Conservation (phyloP, 768 basidiomycete species). For the Chlorophyllum brunneum region DNA sequence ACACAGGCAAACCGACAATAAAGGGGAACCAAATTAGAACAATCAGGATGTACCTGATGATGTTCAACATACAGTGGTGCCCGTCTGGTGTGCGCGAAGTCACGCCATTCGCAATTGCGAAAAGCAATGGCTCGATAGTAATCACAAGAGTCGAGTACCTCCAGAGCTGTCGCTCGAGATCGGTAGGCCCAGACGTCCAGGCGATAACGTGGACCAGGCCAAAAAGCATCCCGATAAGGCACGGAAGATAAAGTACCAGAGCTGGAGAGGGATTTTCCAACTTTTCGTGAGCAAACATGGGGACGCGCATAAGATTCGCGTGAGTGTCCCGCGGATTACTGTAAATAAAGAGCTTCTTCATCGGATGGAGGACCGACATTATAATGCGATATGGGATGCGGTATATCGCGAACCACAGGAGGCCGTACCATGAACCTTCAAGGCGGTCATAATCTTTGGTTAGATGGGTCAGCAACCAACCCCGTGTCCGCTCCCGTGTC, state of each 20-base stretch:
- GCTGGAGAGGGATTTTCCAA: not conserved
- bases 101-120: not conserved
- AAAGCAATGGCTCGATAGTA: slow-evolving; percentile 1
- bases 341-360: slow-evolving; percentile 1
- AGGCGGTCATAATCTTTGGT: not conserved
- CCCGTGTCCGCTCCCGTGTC: not conserved
- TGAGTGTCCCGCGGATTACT: not conserved
- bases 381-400: slow-evolving; percentile 1
- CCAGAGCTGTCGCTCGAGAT: not conserved
- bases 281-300: not conserved
- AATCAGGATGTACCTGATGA: not conserved
- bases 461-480: not conserved
- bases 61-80: not conserved
- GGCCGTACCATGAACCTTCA: not conserved
- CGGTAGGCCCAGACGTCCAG: not conserved
- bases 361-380: not conserved
- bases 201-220: not conserved
- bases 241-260: not conserved
- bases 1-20: not conserved
- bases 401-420: not conserved
- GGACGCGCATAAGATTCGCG: not conserved
- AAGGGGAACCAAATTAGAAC: not conserved
- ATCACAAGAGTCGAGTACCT: not conserved
- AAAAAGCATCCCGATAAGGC: not conserved
- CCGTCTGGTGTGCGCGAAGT: not conserved